phyloP scores from a whole-genome alignment of 176 grass and related monocot genomes.

The Lolium multiflorum region DNA sequence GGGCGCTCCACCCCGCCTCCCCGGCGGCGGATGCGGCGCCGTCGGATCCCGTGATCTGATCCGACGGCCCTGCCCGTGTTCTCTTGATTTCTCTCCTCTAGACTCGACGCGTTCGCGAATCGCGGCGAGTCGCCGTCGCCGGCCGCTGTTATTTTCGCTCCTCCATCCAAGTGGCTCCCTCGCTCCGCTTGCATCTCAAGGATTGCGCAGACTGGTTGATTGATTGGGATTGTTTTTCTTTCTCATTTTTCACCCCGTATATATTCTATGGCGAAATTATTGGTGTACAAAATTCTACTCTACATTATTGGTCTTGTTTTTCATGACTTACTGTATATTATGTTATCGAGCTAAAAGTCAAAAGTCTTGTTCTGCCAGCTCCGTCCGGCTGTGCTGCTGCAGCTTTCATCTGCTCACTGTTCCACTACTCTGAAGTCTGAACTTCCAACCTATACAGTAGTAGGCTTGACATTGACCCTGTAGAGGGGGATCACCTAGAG shows the following conservation, averaged over 20 bases:
- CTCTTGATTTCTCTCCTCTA: background rate
- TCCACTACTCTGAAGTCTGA: background rate
- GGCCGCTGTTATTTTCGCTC: background rate
- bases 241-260: background rate
- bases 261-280: background rate
- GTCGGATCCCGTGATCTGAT: background rate
- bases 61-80: background rate
- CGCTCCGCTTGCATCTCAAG: slow-evolving; percentile 31
- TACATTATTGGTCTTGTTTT: background rate
- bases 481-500: background rate
- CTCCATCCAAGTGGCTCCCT: background rate
- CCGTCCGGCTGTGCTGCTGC: background rate
- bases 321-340: background rate
- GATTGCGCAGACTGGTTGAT: slow-evolving; percentile 27
- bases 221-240: background rate
- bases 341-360: background rate
- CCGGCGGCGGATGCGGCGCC: background rate
- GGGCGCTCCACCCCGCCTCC: slow-evolving; percentile 43
- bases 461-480: background rate
- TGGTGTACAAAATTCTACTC: background rate
- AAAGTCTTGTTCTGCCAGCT: background rate
- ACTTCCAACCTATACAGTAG: background rate
- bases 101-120: slow-evolving; percentile 15
- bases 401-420: background rate
- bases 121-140: background rate